Percentiles rank a stretch among this genome's conserved stretches.
phyloP scores from a whole-genome alignment of 129 eudicot species.

The Helianthus tuberosus region DNA sequence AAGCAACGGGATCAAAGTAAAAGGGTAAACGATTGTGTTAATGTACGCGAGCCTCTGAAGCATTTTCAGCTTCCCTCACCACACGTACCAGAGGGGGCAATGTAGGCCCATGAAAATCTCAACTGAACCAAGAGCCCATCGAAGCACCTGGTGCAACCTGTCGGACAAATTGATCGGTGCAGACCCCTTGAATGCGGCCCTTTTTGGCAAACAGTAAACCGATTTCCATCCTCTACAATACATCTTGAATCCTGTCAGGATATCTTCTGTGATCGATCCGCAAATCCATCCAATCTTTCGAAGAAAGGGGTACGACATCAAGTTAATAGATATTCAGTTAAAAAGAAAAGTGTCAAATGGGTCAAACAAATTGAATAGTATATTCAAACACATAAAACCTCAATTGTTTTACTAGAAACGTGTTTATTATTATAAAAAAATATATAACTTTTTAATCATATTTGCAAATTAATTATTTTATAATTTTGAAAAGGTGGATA shows the following conservation, averaged over 20 bases:
- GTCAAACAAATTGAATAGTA: neutral
- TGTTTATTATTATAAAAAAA: neutral
- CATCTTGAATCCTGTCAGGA: conserved; percentile 98
- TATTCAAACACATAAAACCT: neutral
- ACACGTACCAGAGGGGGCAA: conserved; percentile 96
- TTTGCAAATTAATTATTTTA: no score
- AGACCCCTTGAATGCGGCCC: conserved; percentile 96
- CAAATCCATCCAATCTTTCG: conserved; percentile 97
- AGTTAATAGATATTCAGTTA: neutral
- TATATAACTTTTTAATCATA: no score
- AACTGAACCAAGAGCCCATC: conserved; percentile 99
- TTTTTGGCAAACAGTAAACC: conserved; percentile 87
- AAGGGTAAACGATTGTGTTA: conserved; percentile 95
- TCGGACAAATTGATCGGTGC: conserved; percentile 96
- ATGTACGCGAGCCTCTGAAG: conserved; percentile 89
- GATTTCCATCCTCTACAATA: conserved; percentile 98
- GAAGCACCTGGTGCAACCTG: conserved; percentile 91
- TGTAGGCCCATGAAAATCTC: conserved; percentile 95
- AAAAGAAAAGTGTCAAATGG: neutral
- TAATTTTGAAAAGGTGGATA: no score
- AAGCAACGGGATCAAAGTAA: conserved; percentile 87
- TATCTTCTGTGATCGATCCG: conserved; percentile 94
- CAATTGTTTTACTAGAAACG: neutral
- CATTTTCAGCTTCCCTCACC: conserved; percentile 85
- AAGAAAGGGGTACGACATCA: neutral